Evolutionary conservation across 2,329 filamentous ascomycete species (phyloP), one percentile per base, ranked within the genome.

Genomic region (Scedosporium aurantiacum): DNA sequence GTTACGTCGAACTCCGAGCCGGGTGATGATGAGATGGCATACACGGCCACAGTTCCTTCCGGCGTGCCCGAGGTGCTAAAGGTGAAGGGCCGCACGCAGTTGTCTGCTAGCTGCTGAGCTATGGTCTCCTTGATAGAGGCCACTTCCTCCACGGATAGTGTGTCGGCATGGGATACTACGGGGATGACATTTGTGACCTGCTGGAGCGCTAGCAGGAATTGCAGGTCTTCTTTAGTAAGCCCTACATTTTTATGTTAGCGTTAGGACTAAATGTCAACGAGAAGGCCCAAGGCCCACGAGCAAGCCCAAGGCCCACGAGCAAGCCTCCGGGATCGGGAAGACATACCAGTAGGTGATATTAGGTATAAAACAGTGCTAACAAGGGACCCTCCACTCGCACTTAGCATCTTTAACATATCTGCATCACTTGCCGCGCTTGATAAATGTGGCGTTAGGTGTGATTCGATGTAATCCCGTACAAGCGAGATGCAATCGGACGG

Each of bases 281-380:
- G 18, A 7, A 27, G 8, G 32, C 1, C n/a, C n/a, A n/a, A n/a
- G n/a, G n/a, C n/a, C n/a, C 37, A 54, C 77, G 82, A 87, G 5
- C 7, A 10, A 32, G 28, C 28, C 28, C n/a, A n/a, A n/a, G n/a
- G n/a, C n/a, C n/a, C 37, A 54, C 77, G 82, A 87, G 5, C 7
- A 10, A 32, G 28, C 28, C 28, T 32, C 28, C 7, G 66, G 27
- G 56, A n/a, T 61, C 43, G 47, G 27, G 28, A 8, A 5, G 56
- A 63, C 82, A 68, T 79, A 91, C 90, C 76, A 57, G 68, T 82
- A 65, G 86, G 81, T 28, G 85, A 80, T 28, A 97, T 81, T 61
- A 97, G 75, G 71, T 96, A 97, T 43, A 99, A 77, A 1, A 96
- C 84, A 3, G 85, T 85, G 74, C 97, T 93, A 28, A 97, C 88